Conservation (phyloP, 225 moss, liverwort and hornwort species). For the Antitrichia curtipendula region DNA sequence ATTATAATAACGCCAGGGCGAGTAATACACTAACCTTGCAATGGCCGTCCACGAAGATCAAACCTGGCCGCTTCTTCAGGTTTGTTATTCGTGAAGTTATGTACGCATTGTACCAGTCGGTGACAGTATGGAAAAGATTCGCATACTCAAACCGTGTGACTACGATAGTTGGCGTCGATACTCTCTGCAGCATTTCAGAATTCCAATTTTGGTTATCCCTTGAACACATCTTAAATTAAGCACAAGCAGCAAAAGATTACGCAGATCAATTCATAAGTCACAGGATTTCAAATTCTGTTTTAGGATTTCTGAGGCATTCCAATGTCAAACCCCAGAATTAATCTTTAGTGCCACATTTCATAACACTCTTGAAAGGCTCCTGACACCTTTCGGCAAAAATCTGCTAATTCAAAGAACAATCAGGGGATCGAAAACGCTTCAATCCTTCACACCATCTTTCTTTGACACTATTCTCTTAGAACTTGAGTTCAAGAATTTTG, state of each 20-base stretch:
- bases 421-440: not conserved
- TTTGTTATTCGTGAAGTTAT: slow-evolving; percentile 67
- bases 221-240: not conserved
- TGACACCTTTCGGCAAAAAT: not conserved
- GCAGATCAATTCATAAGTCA: not conserved
- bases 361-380: not conserved
- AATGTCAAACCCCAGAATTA: not conserved
- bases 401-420: not conserved
- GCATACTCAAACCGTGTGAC: slow-evolving; percentile 97
- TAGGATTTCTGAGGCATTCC: not conserved
- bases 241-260: not conserved
- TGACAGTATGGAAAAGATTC: slow-evolving; percentile 87
- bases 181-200: slow-evolving; percentile 45
- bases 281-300: not conserved
- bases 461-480: not conserved
- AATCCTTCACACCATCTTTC: not conserved
- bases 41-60: slow-evolving; percentile 85
- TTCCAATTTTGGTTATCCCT: not conserved
- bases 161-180: slow-evolving; percentile 55
- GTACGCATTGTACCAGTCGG: slow-evolving; percentile 96
- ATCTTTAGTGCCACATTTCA: not conserved
- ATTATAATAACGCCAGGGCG: not conserved
- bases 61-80: slow-evolving; percentile 49
- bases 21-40: slow-evolving; percentile 41
- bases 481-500: not conserved